Evolutionary conservation across 2,329 filamentous ascomycete genomes (phyloP).

Genomic region (Xylariaceae sp.): DNA sequence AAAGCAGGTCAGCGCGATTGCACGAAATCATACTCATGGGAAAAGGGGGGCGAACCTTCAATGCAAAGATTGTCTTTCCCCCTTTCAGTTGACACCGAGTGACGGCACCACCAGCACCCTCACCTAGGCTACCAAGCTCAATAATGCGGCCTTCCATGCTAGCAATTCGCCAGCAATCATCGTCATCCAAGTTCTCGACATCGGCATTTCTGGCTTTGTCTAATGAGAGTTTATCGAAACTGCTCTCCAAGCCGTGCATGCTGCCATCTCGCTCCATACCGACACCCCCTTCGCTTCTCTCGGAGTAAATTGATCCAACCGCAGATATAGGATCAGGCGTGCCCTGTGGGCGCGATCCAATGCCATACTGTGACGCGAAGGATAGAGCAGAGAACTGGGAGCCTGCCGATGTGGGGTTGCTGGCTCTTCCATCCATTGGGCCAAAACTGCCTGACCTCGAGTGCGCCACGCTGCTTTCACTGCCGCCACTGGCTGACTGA

Average conservation of each 20-base stretch:
- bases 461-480: constrained; percentile 72
- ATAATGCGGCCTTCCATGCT: constrained; percentile 82
- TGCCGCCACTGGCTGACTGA: constrained; percentile 68
- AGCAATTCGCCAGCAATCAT: constrained; percentile 82
- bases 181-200: constrained; percentile 90
- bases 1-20: constrained; percentile 16
- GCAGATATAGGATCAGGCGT: constrained; percentile 84
- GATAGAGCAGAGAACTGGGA: constrained; percentile 80
- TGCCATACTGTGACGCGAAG: constrained; percentile 68
- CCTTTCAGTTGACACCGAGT: constrained; percentile 85
- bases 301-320: constrained; percentile 78
- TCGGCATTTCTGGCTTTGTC: constrained; percentile 81
- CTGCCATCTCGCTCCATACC: constrained; percentile 81
- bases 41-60: constrained; percentile 63
- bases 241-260: constrained; percentile 65
- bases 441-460: constrained; percentile 83
- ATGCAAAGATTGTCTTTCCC: constrained; percentile 88
- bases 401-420: constrained; percentile 80
- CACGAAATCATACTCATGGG: constrained; percentile 1
- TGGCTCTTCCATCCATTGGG: constrained; percentile 66
- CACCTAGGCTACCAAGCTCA: constrained; percentile 83
- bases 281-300: constrained; percentile 67
- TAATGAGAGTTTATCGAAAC: constrained; percentile 70
- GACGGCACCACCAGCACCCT: constrained; percentile 92
- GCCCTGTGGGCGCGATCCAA: constrained; percentile 59